Evolutionary conservation across 139 green algal species (phyloP).

Genomic region (Chlamydomonas incerta): DNA sequence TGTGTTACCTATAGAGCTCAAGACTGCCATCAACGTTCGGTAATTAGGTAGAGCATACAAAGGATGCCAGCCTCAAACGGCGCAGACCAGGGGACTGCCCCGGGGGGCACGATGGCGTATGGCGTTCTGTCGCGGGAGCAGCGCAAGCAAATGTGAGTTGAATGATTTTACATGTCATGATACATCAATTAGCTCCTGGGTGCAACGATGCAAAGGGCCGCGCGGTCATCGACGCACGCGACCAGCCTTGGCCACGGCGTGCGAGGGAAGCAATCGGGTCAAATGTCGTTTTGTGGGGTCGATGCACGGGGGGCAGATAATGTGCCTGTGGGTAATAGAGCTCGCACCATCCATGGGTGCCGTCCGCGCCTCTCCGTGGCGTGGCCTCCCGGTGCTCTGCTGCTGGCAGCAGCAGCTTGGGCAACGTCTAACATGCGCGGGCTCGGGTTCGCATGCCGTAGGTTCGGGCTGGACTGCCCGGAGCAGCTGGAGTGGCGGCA

Average conservation of each 20-base stretch:
- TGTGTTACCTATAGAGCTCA: background rate
- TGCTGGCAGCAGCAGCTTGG: too few species aligned
- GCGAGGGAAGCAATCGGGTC: too few species aligned
- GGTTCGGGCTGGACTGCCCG: constrained; percentile 78
- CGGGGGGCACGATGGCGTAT: constrained; percentile 10
- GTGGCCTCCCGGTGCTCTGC: background rate
- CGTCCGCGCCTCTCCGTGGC: background rate
- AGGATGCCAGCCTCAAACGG: constrained; percentile 15
- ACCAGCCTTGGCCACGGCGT: too few species aligned
- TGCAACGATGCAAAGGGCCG: too few species aligned
- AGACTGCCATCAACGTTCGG: background rate
- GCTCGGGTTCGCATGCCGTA: background rate
- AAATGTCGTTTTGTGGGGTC: too few species aligned
- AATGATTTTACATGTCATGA: too few species aligned
- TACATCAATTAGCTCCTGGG: too few species aligned
- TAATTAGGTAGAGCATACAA: background rate
- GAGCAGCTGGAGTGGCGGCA: constrained; percentile 72
- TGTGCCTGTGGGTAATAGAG: too few species aligned
- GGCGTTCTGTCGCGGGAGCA: constrained; percentile 23
- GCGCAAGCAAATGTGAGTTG: constrained; percentile 35
- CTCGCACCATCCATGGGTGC: too few species aligned
- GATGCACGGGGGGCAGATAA: too few species aligned
- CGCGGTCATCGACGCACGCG: too few species aligned
- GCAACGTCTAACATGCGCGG: background rate
- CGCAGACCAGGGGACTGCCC: background rate